Evolutionary conservation across 1,139 yeast species (phyloP).

Genomic region (Petasospora fabianii): DNA sequence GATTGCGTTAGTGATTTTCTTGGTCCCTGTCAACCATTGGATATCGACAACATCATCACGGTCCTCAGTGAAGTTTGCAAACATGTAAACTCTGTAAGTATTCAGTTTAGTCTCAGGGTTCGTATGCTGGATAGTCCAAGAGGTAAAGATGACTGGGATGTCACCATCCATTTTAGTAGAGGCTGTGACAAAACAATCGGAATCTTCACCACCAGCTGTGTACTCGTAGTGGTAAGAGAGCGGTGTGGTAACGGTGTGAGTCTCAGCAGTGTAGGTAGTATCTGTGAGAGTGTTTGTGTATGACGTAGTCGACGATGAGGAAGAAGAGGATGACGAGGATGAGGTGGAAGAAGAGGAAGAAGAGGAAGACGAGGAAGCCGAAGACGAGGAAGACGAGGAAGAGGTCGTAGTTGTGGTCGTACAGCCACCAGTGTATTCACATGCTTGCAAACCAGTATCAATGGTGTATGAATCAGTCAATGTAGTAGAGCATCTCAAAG

Average conservation of each 20-base stretch:
- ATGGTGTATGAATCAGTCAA: no score
- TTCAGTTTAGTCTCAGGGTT: slow-evolving; percentile 2
- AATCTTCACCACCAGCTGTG: slow-evolving; percentile 7
- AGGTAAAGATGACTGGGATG: slow-evolving; percentile 9
- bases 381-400: slow-evolving; percentile 1
- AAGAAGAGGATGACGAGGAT: slow-evolving; percentile 1
- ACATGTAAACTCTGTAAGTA: slow-evolving; percentile 11
- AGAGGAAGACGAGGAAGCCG: background rate
- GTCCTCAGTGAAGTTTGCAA: slow-evolving; percentile 20
- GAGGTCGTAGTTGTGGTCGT: no score
- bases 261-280: slow-evolving; percentile 7
- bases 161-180: slow-evolving; percentile 3
- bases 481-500: no score
- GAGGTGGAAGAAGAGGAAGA: background rate
- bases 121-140: slow-evolving; percentile 13
- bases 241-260: slow-evolving; percentile 18
- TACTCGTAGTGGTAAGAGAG: slow-evolving; percentile 13
- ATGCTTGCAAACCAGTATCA: no score
- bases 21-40: slow-evolving; percentile 11
- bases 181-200: slow-evolving; percentile 16
- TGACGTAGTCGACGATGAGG: slow-evolving; percentile 3
- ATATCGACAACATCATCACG: slow-evolving; percentile 18
- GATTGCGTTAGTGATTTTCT: background rate
- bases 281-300: slow-evolving; percentile 1
- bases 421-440: no score